Evolutionary conservation across 768 basidiomycete genomes (phyloP).

Genomic region (Termitomyces sp.): DNA sequence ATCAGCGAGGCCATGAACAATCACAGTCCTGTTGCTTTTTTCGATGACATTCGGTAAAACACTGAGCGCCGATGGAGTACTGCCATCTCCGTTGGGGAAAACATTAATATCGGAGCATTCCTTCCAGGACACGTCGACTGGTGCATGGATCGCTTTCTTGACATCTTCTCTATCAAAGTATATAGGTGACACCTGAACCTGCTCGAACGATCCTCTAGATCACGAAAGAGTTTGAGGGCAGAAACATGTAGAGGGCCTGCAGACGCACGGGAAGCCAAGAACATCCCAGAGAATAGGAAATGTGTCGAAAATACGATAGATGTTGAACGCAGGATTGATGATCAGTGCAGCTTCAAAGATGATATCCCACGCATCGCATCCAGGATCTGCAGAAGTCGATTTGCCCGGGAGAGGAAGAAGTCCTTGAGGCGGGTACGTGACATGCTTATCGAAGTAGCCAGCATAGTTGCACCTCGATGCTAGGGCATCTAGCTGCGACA

Average conservation of each 20-base stretch:
- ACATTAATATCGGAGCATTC: constrained; percentile 59
- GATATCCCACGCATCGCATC: constrained; percentile 64
- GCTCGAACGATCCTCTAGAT: constrained; percentile 48
- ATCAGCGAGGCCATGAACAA: constrained; percentile 70
- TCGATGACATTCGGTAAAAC: constrained; percentile 74
- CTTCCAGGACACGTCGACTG: constrained; percentile 50
- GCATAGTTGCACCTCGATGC: constrained; percentile 58
- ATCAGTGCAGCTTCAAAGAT: constrained; percentile 57
- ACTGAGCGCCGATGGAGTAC: constrained; percentile 55
- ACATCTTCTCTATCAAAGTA: constrained; percentile 71
- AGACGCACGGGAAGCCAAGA: constrained; percentile 68
- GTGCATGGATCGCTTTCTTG: constrained; percentile 68
- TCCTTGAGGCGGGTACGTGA: constrained; percentile 65
- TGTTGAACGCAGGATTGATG: constrained; percentile 72
- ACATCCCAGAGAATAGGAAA: constrained; percentile 76
- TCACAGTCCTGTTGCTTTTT: constrained; percentile 62
- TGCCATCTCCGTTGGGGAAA: constrained; percentile 57
- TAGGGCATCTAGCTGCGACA: constrained; percentile 48
- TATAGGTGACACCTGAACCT: constrained; percentile 50
- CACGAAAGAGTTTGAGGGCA: neutral
- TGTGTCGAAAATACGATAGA: constrained; percentile 75
- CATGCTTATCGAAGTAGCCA: constrained; percentile 53
- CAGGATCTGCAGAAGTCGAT: constrained; percentile 37
- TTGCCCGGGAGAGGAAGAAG: constrained; percentile 62
- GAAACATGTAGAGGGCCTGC: neutral